These are phyloP conservation scores for Ploettnerulaceae sp. DNA, from an alignment of 2,329 filamentous ascomycete species.

Conservation along the genomic window DNA sequence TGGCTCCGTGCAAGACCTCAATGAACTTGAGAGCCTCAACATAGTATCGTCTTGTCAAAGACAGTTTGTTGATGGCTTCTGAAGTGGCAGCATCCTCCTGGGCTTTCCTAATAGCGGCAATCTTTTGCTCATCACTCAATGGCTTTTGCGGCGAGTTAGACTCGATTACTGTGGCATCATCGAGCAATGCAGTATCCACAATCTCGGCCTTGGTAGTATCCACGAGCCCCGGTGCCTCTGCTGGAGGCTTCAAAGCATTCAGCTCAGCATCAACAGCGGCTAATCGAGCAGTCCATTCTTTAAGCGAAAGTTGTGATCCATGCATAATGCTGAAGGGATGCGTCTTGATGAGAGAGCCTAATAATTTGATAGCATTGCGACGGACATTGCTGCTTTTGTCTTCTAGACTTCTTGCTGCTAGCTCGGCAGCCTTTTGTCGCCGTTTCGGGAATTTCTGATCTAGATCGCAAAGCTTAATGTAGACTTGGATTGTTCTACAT, in stretches of 20 bases:
- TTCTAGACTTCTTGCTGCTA: slow-evolving; percentile 83
- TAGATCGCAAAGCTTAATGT: slow-evolving; percentile 85
- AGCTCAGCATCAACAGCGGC: slow-evolving; percentile 81
- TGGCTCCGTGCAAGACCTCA: slow-evolving; percentile 80
- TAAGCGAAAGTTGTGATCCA: slow-evolving; percentile 75
- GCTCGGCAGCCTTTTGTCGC: slow-evolving; percentile 78
- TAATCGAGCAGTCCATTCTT: slow-evolving; percentile 79
- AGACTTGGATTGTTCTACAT: slow-evolving; percentile 88
- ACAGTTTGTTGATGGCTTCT: slow-evolving; percentile 81
- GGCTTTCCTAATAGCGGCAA: slow-evolving; percentile 69
- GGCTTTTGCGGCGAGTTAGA: slow-evolving; percentile 60
- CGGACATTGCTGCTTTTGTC: slow-evolving; percentile 98
- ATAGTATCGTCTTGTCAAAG: slow-evolving; percentile 85
- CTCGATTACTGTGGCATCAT: slow-evolving; percentile 81
- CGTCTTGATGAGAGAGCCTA: slow-evolving; percentile 83
- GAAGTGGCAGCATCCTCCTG: slow-evolving; percentile 84
- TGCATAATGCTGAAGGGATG: slow-evolving; percentile 93
- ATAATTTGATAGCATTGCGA: slow-evolving; percentile 88
- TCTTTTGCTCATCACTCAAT: slow-evolving; percentile 76
- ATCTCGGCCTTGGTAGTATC: slow-evolving; percentile 51
- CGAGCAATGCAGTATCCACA: slow-evolving; percentile 72
- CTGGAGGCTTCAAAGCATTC: slow-evolving; percentile 73
- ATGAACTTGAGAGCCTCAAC: slow-evolving; percentile 92
- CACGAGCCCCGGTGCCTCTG: slow-evolving; percentile 65
- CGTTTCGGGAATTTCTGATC: slow-evolving; percentile 94